Evolutionary conservation across 768 basidiomycete species (phyloP).

Genomic region (Tylopilus vinaceipallidus): DNA sequence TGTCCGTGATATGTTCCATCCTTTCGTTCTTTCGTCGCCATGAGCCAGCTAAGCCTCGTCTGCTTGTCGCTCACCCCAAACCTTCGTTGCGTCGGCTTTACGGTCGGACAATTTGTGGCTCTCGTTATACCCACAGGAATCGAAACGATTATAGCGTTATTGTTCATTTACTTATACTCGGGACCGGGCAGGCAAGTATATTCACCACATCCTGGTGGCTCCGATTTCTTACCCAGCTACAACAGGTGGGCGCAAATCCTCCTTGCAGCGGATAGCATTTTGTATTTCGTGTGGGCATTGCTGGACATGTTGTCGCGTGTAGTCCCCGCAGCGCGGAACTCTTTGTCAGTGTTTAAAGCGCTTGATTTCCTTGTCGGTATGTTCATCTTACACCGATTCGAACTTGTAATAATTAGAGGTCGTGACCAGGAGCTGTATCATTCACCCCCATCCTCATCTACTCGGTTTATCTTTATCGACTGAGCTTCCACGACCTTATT

Average conservation of each 20-base stretch:
- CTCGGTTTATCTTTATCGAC: constrained; percentile 58
- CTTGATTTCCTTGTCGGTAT: constrained; percentile 64
- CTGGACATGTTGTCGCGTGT: constrained; percentile 60
- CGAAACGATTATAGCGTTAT: constrained; percentile 58
- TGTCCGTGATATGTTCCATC: constrained; percentile 37
- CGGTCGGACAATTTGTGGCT: constrained; percentile 42
- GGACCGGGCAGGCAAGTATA: constrained; percentile 46
- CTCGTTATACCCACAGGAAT: constrained; percentile 63
- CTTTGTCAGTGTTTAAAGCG: constrained; percentile 44
- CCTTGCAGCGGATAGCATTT: constrained; percentile 59
- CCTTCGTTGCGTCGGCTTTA: constrained; percentile 65
- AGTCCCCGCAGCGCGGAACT: constrained; percentile 48
- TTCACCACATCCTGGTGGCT: neutral
- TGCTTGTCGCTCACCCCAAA: constrained; percentile 71
- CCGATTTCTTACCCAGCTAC: constrained; percentile 1
- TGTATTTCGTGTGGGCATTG: constrained; percentile 57
- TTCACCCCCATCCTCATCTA: constrained; percentile 66
- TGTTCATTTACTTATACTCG: constrained; percentile 50
- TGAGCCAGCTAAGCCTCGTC: constrained; percentile 46
- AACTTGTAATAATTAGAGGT: neutral
- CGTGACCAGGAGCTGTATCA: constrained; percentile 47
- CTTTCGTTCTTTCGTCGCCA: constrained; percentile 12
- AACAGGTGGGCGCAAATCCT: constrained; percentile 51
- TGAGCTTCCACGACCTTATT: constrained; percentile 51
- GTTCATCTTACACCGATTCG: constrained; percentile 22